These are phyloP conservation scores for Globisporangium yorkense DNA, from an alignment of 352 stramenopile genomes.

Conservation along the genomic window DNA sequence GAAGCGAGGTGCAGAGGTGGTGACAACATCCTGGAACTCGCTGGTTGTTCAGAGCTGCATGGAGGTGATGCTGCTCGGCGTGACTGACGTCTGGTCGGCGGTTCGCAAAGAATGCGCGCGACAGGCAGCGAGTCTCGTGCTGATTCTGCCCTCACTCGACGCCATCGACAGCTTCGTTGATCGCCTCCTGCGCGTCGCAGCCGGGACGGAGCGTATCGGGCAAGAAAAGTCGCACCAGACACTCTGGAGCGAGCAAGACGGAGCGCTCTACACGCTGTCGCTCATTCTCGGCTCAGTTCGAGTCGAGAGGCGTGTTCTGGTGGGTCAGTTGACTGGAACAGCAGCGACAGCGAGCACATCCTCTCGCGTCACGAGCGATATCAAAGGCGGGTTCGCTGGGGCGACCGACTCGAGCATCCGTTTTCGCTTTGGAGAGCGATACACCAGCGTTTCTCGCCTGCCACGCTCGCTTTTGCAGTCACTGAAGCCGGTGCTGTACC, in stretches of 20 bases:
- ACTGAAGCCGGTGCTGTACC: constrained; percentile 51
- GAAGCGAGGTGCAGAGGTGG: not conserved
- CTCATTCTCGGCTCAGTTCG: constrained; percentile 28
- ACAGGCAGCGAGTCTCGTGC: constrained; percentile 14
- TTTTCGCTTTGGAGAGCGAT: constrained; percentile 26
- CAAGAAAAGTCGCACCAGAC: constrained; percentile 20
- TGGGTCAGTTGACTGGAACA: not conserved
- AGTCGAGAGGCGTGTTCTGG: constrained; percentile 1
- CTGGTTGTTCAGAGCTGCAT: constrained; percentile 1
- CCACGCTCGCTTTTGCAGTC: constrained; percentile 24
- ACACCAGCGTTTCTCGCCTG: constrained; percentile 17
- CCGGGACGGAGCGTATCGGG: constrained; percentile 19
- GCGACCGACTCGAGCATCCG: not conserved
- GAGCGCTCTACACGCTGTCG: constrained; percentile 34
- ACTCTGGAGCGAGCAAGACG: constrained; percentile 41
- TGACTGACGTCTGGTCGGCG: constrained; percentile 66
- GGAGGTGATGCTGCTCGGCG: constrained; percentile 33
- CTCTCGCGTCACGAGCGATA: constrained; percentile 22
- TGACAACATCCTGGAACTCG: not conserved
- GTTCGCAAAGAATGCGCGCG: constrained; percentile 49
- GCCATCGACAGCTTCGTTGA: constrained; percentile 37
- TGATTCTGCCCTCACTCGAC: constrained; percentile 22
- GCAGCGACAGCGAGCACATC: not conserved
- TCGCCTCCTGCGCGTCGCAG: constrained; percentile 30
- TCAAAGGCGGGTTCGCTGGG: constrained; percentile 17